Base-by-base conservation (phyloP, 352 stramenopile species). In the Phytophthora meadii region DNA sequence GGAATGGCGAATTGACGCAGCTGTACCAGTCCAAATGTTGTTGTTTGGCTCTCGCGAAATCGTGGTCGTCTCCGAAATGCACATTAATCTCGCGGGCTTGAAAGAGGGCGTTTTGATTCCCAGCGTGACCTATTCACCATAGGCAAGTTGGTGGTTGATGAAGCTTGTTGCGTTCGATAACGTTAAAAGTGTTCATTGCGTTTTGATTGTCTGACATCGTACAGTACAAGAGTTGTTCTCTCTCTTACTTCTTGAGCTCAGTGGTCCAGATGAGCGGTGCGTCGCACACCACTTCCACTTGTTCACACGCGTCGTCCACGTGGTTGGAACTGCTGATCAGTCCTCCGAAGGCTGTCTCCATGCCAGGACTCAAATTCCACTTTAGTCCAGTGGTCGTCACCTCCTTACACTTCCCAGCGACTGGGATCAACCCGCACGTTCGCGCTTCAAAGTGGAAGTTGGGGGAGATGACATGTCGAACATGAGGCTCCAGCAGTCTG, bases 341-440 rank as follows among this genome's bases (percentile, higher is more conserved):
- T 1, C 82, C 83, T 3, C 91, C 90, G 67, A 97, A 95, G 11
- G 55, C 61, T 58, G 92, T 91, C 28, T 75, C 70, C 40, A 87
- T 69, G n/a, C 73, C 76, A 5, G 69, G 51, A 22, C 67, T 66
- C 12, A 97, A 56, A 60, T 97, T 89, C 90, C 90, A 97, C 76
- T 96, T 92, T 12, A 99, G 82, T 7, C 97, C 97, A 14, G 71
- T 84, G 0, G 96, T 99, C 9, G 76, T 90, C 4, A 93, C 84
- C 5, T 73, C 72, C 11, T 88, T 69, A 58, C 93, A 98, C 6
- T 78, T 61, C 15, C 82, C 86, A 2, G 62, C 84, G n/a, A 99
- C 54, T 2, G 96, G 97, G 55, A 99, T 95, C 14, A 99, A 77
- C 5, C 96, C 96, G 72, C 95, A 98, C 27, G 89, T 98, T 30